Conservation (phyloP, 2,329 filamentous ascomycete genomes). For the Alternaria hordeiaustralica region DNA sequence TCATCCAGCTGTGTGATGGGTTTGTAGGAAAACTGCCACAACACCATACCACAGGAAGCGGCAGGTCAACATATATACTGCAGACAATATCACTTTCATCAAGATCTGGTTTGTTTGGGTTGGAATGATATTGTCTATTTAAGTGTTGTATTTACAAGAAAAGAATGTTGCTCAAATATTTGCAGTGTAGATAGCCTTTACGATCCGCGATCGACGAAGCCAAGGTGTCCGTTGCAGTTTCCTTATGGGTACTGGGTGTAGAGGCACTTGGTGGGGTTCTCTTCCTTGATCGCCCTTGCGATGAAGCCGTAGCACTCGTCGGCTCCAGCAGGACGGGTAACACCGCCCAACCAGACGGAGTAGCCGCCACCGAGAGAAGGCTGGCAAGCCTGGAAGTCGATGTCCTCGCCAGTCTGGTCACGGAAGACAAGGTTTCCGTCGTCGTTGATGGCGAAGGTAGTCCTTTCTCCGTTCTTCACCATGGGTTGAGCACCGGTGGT, state of each 20-base stretch:
- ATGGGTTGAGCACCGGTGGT: slow-evolving; percentile 53
- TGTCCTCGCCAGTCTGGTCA: slow-evolving; percentile 32
- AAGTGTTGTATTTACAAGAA: not conserved
- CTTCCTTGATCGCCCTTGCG: slow-evolving; percentile 31
- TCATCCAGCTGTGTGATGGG: not conserved
- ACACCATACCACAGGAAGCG: not conserved
- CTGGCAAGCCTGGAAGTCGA: slow-evolving; percentile 62
- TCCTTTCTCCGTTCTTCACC: slow-evolving; percentile 54
- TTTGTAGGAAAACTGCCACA: not conserved
- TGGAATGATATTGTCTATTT: not conserved
- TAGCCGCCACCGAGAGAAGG: slow-evolving; percentile 50
- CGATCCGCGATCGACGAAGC: not conserved
- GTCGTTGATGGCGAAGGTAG: slow-evolving; percentile 56
- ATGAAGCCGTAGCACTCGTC: slow-evolving; percentile 44
- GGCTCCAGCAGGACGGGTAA: slow-evolving; percentile 35
- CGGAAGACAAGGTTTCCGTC: slow-evolving; percentile 56
- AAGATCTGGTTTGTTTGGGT: not conserved
- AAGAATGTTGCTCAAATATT: not conserved
- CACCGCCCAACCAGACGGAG: slow-evolving; percentile 33
- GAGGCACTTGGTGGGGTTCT: slow-evolving; percentile 23
- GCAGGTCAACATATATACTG: not conserved
- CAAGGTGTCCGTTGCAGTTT: not conserved
- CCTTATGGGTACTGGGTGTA: slow-evolving; percentile 20
- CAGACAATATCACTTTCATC: not conserved
- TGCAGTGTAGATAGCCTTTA: not conserved